A percentile compares a stretch with the other conserved stretches of the same genome.
Evolutionary conservation across 257 asterid species (phyloP).

Genomic region (Solanum pennellii): DNA sequence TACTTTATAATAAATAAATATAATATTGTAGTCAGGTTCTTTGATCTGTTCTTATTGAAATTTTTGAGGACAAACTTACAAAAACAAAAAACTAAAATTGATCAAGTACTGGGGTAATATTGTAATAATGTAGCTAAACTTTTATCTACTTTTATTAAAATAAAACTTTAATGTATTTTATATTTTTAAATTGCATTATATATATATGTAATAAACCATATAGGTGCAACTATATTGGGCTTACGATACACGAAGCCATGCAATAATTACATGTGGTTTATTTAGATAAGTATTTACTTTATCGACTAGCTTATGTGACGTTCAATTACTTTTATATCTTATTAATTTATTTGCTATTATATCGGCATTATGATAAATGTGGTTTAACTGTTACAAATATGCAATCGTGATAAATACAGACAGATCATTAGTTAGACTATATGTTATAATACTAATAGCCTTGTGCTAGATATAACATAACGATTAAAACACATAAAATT

Average conservation of each 20-base stretch:
- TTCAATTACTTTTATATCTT: rapidly evolving
- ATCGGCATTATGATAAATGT: background rate
- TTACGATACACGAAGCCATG: background rate
- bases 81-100: background rate
- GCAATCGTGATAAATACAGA: background rate
- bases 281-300: background rate
- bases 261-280: background rate
- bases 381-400: too few relatives aligned
- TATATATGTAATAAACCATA: background rate
- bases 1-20: too few relatives aligned
- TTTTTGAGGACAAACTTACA: background rate
- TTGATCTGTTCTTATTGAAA: too few relatives aligned
- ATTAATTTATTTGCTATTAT: background rate
- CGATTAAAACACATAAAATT: too few relatives aligned
- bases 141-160: background rate
- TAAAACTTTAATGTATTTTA: background rate
- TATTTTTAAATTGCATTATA: background rate
- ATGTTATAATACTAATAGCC: too few relatives aligned
- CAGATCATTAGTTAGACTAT: background rate
- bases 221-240: background rate
- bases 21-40: background rate
- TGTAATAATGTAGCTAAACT: background rate
- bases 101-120: background rate
- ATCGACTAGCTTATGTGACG: background rate
- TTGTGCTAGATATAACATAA: too few relatives aligned